Evolutionary conservation across 257 asterid species (phyloP).

Genomic region (Plantago major): DNA sequence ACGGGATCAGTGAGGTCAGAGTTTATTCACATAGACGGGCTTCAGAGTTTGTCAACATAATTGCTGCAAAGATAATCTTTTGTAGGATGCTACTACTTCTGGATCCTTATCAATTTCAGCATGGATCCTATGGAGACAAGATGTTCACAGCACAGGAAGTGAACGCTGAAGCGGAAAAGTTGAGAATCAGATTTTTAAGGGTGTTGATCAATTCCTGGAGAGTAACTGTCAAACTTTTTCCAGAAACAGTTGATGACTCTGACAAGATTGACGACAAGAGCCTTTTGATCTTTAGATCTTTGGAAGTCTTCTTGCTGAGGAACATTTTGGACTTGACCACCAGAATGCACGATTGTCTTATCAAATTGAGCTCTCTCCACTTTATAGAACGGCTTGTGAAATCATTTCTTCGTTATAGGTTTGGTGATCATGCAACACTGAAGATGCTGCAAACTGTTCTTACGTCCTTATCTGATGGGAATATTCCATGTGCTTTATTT

Average conservation of each 20-base stretch:
- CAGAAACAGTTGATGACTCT: slow-evolving; percentile 27
- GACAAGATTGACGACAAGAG: slow-evolving; percentile 31
- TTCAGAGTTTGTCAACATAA: slow-evolving; percentile 57
- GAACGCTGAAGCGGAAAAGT: slow-evolving; percentile 31
- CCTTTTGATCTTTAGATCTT: slow-evolving; percentile 44
- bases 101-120: slow-evolving; percentile 26
- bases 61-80: slow-evolving; percentile 59
- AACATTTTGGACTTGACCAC: slow-evolving; percentile 46
- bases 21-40: slow-evolving; percentile 39
- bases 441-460: slow-evolving; percentile 59
- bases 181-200: slow-evolving; percentile 49
- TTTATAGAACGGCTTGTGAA: slow-evolving; percentile 57
- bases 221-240: slow-evolving; percentile 46
- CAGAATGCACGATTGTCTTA: slow-evolving; percentile 48
- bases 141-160: slow-evolving; percentile 29
- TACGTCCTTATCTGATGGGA: slow-evolving; percentile 47
- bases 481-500: slow-evolving; percentile 52
- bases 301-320: slow-evolving; percentile 56
- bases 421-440: slow-evolving; percentile 65
- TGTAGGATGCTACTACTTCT: slow-evolving; percentile 56
- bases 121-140: slow-evolving; percentile 28
- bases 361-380: slow-evolving; percentile 57
- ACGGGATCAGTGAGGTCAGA: slow-evolving; percentile 37
- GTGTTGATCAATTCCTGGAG: slow-evolving; percentile 68
- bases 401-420: slow-evolving; percentile 67